Percentiles rank a stretch among this genome's conserved stretches.
These are phyloP conservation scores for Bondarzewia mesenterica DNA, from an alignment of 1,284 basidiomycete species.

Conservation along the genomic window DNA sequence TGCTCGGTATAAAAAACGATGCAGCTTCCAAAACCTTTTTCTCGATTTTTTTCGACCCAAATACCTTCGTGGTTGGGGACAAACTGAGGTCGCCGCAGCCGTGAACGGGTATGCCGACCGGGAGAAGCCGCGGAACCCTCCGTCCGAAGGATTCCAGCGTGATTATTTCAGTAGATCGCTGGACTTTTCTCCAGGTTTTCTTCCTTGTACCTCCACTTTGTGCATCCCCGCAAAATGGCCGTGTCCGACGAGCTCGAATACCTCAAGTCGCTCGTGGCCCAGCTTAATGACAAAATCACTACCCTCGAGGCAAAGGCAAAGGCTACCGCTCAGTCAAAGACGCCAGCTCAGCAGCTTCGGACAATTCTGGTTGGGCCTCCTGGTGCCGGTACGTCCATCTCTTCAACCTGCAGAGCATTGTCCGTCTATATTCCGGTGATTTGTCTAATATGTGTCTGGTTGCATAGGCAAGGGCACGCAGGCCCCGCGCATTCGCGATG, in stretches of 20 bases:
- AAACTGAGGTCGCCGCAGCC: no score
- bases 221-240: conserved; percentile 38
- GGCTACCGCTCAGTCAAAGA: conserved; percentile 34
- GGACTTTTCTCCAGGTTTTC: not conserved
- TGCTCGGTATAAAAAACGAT: no score
- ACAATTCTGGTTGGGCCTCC: conserved; percentile 95
- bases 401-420: no score
- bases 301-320: conserved; percentile 62
- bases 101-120: no score
- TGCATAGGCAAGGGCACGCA: conserved; percentile 91
- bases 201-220: not conserved
- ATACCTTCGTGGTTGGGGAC: no score
- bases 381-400: conserved; percentile 71
- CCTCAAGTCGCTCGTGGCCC: conserved; percentile 79
- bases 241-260: conserved; percentile 74
- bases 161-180: not conserved
- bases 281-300: conserved; percentile 77
- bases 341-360: conserved; percentile 75
- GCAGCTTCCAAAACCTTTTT: no score
- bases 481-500: conserved; percentile 86
- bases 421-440: not conserved
- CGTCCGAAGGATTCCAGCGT: no score
- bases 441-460: no score
- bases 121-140: no score
- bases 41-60: no score